Conservation (phyloP, 352 stramenopile species). For the Elongisporangium undulatum region DNA sequence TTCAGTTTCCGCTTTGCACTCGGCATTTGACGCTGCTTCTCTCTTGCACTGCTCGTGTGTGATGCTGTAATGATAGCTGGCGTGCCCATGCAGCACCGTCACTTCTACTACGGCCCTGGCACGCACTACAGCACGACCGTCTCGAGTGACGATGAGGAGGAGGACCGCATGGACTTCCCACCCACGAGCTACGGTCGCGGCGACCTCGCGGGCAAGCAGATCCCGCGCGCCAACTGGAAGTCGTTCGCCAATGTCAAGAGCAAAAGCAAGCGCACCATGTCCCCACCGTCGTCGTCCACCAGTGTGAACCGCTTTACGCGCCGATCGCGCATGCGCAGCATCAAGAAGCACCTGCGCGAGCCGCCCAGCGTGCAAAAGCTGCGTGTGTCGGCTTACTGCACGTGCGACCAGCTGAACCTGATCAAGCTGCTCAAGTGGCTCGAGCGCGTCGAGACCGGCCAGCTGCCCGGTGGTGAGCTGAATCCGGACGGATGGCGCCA, state of each 20-base stretch:
- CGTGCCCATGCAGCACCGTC: conserved; percentile 28
- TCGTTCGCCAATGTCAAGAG: conserved; percentile 26
- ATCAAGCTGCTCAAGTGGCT: conserved; percentile 88
- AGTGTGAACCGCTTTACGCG: conserved; percentile 73
- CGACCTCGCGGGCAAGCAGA: conserved; percentile 15
- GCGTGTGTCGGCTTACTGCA: conserved; percentile 83
- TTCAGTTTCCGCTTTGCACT: not conserved
- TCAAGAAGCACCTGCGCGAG: conserved; percentile 77
- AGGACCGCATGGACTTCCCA: conserved; percentile 40
- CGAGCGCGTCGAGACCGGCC: conserved; percentile 68
- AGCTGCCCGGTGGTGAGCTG: conserved; percentile 70
- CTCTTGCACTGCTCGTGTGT: not conserved
- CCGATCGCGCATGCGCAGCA: conserved; percentile 77
- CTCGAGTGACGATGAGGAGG: conserved; percentile 34
- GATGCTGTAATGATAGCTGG: conserved; percentile 6
- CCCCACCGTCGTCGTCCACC: conserved; percentile 25
- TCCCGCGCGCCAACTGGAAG: conserved; percentile 59
- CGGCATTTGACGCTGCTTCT: not conserved
- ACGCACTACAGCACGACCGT: conserved; percentile 46
- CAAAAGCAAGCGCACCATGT: conserved; percentile 47
- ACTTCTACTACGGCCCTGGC: conserved; percentile 50
- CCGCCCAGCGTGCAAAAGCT: conserved; percentile 71
- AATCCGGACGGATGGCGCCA: conserved; percentile 75
- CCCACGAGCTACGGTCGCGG: conserved; percentile 27
- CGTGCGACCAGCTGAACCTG: conserved; percentile 77